Percentiles rank a stretch among this genome's conserved stretches.
These are phyloP conservation scores for Alternaria triticimaculans DNA, from an alignment of 2,329 filamentous ascomycete species.

Conservation along the genomic window DNA sequence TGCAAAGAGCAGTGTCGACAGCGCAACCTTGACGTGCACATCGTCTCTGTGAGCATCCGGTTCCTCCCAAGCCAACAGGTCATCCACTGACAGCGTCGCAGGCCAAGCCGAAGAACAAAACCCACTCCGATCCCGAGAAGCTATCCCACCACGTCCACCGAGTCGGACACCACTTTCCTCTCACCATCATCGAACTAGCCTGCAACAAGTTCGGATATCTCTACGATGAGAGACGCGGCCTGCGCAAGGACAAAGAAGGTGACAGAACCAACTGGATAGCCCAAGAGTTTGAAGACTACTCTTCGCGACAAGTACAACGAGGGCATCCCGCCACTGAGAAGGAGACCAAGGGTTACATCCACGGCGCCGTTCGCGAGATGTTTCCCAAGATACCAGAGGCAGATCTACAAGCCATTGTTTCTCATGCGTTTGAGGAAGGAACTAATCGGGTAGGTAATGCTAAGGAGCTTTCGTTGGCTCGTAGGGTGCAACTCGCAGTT, in stretches of 20 bases:
- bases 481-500: conserved; percentile 66
- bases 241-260: conserved; percentile 26
- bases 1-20: conserved; percentile 65
- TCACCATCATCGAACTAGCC: conserved; percentile 63
- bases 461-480: conserved; percentile 59
- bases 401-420: conserved; percentile 64
- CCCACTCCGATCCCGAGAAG: conserved; percentile 57
- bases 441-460: conserved; percentile 65
- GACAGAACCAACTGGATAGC: conserved; percentile 41
- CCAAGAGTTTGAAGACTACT: conserved; percentile 45
- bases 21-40: conserved; percentile 60
- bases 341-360: conserved; percentile 63
- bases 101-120: conserved; percentile 56
- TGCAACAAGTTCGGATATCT: conserved; percentile 57
- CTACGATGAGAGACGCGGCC: conserved; percentile 28
- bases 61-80: not conserved
- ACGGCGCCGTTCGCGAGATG: conserved; percentile 65
- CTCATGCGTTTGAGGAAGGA: conserved; percentile 67
- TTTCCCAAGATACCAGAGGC: conserved; percentile 68
- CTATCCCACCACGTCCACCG: conserved; percentile 67
- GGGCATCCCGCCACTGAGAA: conserved; percentile 38
- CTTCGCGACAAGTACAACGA: conserved; percentile 31
- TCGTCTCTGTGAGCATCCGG: conserved; percentile 64
- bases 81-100: conserved; percentile 23
- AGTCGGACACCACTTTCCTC: conserved; percentile 69